These are phyloP conservation scores for Staphylotrichum longicolle DNA, from an alignment of 495 filamentous ascomycete genomes.

Conservation along the genomic window DNA sequence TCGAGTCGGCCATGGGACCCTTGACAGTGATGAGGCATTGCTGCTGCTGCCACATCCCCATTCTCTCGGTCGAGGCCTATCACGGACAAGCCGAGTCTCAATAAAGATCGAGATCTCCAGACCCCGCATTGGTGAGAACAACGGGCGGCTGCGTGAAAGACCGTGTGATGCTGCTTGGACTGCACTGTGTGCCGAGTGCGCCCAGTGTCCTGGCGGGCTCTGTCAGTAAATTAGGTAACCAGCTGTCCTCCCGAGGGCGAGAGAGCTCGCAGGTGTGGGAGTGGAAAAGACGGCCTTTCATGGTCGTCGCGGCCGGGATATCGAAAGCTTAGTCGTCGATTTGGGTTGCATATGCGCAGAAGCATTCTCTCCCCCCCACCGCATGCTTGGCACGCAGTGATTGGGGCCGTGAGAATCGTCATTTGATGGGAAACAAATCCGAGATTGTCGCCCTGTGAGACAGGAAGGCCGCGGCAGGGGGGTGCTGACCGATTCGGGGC, in stretches of 20 bases:
- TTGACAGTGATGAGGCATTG: too few species aligned
- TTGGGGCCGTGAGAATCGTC: slow-evolving; percentile 10
- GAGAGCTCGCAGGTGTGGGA: slow-evolving; percentile 4
- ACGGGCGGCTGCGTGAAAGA: not conserved
- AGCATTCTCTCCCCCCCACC: not conserved
- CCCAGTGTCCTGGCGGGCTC: not conserved
- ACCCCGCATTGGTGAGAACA: slow-evolving; percentile 1
- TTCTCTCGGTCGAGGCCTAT: not conserved
- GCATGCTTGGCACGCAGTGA: slow-evolving; percentile 6
- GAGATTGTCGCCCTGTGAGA: slow-evolving; percentile 5
- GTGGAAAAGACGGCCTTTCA: not conserved
- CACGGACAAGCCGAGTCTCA: slow-evolving; percentile 4
- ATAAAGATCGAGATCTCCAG: slow-evolving; percentile 12
- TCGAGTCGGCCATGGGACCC: not conserved
- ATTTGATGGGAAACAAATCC: slow-evolving; percentile 11
- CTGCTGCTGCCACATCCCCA: not conserved
- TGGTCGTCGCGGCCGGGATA: not conserved
- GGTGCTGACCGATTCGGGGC: slow-evolving; percentile 8
- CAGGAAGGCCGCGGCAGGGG: slow-evolving; percentile 4
- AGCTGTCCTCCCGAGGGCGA: not conserved
- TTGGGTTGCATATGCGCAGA: not conserved
- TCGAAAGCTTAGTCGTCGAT: not conserved
- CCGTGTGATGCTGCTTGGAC: slow-evolving; percentile 2
- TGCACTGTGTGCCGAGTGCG: not conserved
- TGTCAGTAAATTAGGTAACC: slow-evolving; percentile 7